These are phyloP conservation scores for Populus hybrid DNA, from an alignment of 441 rosid genomes.

Conservation along the genomic window DNA sequence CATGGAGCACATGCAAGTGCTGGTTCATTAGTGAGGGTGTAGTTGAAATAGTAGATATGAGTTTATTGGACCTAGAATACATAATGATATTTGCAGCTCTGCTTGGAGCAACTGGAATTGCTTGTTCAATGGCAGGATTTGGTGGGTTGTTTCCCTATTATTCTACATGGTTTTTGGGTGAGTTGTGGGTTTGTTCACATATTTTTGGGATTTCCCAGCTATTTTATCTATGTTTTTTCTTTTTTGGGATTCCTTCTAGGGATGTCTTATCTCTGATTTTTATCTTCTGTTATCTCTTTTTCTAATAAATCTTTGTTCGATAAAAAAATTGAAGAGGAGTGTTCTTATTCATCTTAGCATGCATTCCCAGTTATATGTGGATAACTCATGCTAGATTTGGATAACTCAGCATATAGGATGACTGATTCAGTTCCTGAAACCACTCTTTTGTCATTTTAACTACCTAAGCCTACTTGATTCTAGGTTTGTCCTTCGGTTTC, in stretches of 20 bases:
- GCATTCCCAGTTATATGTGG: background rate
- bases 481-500: background rate
- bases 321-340: background rate
- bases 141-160: background rate
- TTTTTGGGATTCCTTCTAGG: background rate
- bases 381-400: background rate
- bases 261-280: background rate
- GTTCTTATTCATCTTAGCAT: background rate
- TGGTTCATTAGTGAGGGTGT: background rate
- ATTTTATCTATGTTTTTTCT: too few relatives aligned
- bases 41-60: background rate
- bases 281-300: background rate
- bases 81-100: too few relatives aligned
- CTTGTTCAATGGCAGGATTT: background rate
- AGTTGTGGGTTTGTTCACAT: background rate
- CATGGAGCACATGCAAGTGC: background rate
- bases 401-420: background rate
- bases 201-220: background rate
- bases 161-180: background rate
- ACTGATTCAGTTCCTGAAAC: background rate
- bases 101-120: background rate
- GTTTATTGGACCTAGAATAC: too few relatives aligned
- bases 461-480: background rate
- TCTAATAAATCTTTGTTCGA: too few relatives aligned
- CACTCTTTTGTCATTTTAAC: background rate